Conservation (phyloP, 345 rosid species). For the Bretschneidera sinensis region DNA sequence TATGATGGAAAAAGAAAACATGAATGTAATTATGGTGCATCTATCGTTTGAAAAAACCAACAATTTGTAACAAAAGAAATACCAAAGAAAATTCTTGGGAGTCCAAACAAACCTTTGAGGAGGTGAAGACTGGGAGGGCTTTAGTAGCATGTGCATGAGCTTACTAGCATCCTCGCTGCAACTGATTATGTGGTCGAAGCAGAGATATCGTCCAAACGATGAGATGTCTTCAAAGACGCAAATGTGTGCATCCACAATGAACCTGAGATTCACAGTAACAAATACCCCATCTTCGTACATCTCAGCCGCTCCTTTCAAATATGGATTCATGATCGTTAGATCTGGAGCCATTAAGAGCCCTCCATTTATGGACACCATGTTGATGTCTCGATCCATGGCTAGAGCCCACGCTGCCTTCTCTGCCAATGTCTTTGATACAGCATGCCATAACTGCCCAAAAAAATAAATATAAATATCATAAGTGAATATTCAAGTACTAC, state of each 20-base stretch:
- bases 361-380: conserved; percentile 56
- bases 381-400: conserved; percentile 67
- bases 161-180: conserved; percentile 34
- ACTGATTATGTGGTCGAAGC: conserved; percentile 49
- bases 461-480: neutral
- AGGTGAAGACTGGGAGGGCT: conserved; percentile 26
- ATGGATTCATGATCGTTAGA: conserved; percentile 41
- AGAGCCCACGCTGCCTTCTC: conserved; percentile 78
- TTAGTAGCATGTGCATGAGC: conserved; percentile 31
- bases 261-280: conserved; percentile 43
- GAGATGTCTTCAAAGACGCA: conserved; percentile 50
- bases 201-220: conserved; percentile 55
- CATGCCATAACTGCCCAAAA: conserved; percentile 54
- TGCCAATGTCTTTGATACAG: conserved; percentile 50
- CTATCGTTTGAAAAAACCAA: too few relatives aligned
- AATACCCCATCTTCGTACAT: conserved; percentile 65
- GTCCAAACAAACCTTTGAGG: conserved; percentile 27
- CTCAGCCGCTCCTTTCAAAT: conserved; percentile 68
- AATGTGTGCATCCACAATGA: conserved; percentile 53
- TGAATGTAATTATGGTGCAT: too few relatives aligned
- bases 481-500: neutral
- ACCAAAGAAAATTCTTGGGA: neutral
- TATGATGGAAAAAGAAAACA: too few relatives aligned
- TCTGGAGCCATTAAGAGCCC: conserved; percentile 47
- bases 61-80: too few relatives aligned